These are phyloP conservation scores for Neofusicoccum cordaticola DNA, from an alignment of 2,329 filamentous ascomycete genomes.

Conservation along the genomic window DNA sequence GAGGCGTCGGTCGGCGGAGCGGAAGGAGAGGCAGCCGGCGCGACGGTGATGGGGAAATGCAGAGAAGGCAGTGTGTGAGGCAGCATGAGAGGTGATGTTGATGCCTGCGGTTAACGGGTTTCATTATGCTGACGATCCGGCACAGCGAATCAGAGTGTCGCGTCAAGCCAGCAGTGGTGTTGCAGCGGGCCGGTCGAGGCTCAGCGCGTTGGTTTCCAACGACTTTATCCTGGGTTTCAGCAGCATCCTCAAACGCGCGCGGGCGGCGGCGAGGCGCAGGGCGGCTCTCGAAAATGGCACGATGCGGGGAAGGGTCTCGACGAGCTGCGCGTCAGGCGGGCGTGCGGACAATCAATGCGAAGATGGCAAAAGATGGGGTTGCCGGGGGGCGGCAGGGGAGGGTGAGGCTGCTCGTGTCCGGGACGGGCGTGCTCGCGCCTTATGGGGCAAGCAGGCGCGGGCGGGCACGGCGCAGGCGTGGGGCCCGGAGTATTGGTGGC, in stretches of 20 bases:
- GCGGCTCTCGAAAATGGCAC: background rate
- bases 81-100: background rate
- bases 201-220: background rate
- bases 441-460: background rate
- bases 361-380: background rate
- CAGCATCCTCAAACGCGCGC: background rate
- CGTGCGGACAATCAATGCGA: background rate
- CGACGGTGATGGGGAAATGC: background rate
- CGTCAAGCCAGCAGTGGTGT: background rate
- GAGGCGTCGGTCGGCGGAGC: background rate
- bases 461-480: background rate
- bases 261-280: background rate
- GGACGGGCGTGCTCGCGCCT: background rate
- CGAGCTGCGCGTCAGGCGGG: background rate
- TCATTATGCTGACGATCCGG: background rate
- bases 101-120: slow-evolving; percentile 3
- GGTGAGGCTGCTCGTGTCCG: background rate
- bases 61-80: too few species aligned
- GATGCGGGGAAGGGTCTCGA: background rate
- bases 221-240: background rate
- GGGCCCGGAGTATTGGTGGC: background rate
- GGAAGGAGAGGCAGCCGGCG: background rate
- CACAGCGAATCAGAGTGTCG: background rate
- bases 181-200: background rate
- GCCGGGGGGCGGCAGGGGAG: background rate